Conservation (phyloP, 257 asterid species). For the Fraxinus excelsior region DNA sequence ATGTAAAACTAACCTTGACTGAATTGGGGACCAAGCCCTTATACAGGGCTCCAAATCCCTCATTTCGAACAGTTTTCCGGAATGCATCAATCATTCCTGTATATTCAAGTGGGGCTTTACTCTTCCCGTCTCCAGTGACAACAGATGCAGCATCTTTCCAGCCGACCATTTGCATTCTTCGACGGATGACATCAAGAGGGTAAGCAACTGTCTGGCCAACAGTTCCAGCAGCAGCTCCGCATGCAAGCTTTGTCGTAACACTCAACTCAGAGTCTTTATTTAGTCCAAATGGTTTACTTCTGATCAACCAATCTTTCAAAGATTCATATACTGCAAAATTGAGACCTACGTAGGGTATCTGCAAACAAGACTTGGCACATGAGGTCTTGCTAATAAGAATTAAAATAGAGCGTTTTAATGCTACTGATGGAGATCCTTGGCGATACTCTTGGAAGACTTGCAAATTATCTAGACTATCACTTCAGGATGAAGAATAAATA, state of each 20-base stretch:
- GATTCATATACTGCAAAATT: conserved; percentile 98
- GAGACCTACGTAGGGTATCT: conserved; percentile 98
- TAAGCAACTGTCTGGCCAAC: conserved; percentile 55
- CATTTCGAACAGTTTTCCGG: conserved; percentile 52
- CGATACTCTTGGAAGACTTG: neutral
- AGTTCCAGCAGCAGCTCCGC: conserved; percentile 59
- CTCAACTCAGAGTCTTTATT: conserved; percentile 45
- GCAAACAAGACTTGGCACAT: conserved; percentile 29
- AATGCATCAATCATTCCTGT: conserved; percentile 55
- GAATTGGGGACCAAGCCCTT: conserved; percentile 56
- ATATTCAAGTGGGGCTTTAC: conserved; percentile 41
- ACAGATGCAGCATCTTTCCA: conserved; percentile 56
- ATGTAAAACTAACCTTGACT: conserved; percentile 47
- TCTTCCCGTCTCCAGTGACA: conserved; percentile 48
- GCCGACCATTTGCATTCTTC: conserved; percentile 69
- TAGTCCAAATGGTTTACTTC: conserved; percentile 63
- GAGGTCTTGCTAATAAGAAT: neutral
- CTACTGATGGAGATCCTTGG: neutral
- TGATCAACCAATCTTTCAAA: conserved; percentile 81
- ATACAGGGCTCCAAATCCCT: conserved; percentile 52
- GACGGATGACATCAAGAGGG: conserved; percentile 52
- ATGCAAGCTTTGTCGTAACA: conserved; percentile 46
- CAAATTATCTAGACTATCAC: neutral
- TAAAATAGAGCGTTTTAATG: neutral
- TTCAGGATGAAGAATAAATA: neutral